phyloP scores from a whole-genome alignment of 371 early-diverging fungal genomes.

The Basidiobolus heterosporus region DNA sequence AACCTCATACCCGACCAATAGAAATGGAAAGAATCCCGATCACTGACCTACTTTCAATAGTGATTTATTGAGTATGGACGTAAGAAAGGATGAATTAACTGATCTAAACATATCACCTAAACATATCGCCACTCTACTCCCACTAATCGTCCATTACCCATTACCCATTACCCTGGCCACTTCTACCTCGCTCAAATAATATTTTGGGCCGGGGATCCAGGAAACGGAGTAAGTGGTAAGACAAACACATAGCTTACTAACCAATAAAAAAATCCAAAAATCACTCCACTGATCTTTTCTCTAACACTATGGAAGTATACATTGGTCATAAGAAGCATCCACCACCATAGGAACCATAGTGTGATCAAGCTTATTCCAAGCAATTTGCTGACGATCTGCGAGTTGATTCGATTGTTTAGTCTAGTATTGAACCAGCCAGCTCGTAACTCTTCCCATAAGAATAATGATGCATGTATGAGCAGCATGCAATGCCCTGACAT shows the following conservation, averaged over 20 bases:
- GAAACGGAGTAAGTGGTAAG: neutral
- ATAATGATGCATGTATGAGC: conserved; percentile 63
- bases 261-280: neutral
- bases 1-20: no score
- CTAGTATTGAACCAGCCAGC: neutral
- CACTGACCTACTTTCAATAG: no score
- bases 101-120: no score
- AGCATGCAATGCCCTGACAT: conserved; percentile 81
- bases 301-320: neutral
- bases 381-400: neutral
- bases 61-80: no score
- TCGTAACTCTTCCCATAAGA: conserved; percentile 50
- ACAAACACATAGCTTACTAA: neutral
- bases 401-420: neutral
- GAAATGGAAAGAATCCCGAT: no score
- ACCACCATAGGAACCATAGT: neutral
- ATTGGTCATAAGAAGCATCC: conserved; percentile 1
- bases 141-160: no score
- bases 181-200: no score
- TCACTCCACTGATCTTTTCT: neutral
- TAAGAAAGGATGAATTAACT: no score
- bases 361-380: neutral
- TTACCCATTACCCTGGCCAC: no score
- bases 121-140: no score
- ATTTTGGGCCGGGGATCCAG: neutral